These are phyloP conservation scores for Termitomyces sp. DNA, from an alignment of 768 basidiomycete species.

Conservation along the genomic window DNA sequence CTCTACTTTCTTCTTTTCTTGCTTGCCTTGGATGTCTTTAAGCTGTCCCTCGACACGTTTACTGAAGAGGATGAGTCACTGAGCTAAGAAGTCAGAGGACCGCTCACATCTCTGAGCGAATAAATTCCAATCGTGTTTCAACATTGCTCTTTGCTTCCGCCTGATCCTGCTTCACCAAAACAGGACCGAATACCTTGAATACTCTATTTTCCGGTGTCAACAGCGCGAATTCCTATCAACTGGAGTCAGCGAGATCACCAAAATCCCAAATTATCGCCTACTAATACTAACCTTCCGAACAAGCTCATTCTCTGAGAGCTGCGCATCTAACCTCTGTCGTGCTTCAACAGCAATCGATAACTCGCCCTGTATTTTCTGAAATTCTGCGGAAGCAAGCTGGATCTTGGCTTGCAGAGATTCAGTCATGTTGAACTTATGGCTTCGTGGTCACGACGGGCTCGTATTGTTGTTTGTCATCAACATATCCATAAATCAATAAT, in stretches of 20 bases:
- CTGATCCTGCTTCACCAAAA: constrained; percentile 86
- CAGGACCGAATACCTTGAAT: constrained; percentile 89
- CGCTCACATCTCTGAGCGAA: constrained; percentile 78
- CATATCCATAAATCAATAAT: not conserved
- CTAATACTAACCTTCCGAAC: constrained; percentile 74
- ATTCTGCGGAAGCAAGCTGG: constrained; percentile 67
- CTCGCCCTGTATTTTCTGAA: constrained; percentile 76
- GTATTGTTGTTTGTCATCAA: constrained; percentile 3
- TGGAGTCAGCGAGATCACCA: not conserved
- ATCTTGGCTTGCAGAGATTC: constrained; percentile 50
- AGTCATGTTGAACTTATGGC: constrained; percentile 4
- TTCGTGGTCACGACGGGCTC: not conserved
- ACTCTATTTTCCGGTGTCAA: constrained; percentile 73
- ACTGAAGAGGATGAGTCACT: constrained; percentile 18
- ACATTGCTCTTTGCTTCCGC: constrained; percentile 83
- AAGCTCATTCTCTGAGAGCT: constrained; percentile 85
- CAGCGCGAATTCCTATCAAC: constrained; percentile 71
- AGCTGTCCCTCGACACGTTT: constrained; percentile 80
- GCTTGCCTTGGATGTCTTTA: constrained; percentile 68
- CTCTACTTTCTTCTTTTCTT: constrained; percentile 81
- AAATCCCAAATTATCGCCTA: constrained; percentile 1
- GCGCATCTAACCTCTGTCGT: constrained; percentile 83
- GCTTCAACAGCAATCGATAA: constrained; percentile 70
- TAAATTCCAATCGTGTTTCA: constrained; percentile 86
- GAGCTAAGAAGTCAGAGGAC: not conserved